Evolutionary conservation across 1,139 yeast species (phyloP).

Genomic region (Candida sanyaensis): DNA sequence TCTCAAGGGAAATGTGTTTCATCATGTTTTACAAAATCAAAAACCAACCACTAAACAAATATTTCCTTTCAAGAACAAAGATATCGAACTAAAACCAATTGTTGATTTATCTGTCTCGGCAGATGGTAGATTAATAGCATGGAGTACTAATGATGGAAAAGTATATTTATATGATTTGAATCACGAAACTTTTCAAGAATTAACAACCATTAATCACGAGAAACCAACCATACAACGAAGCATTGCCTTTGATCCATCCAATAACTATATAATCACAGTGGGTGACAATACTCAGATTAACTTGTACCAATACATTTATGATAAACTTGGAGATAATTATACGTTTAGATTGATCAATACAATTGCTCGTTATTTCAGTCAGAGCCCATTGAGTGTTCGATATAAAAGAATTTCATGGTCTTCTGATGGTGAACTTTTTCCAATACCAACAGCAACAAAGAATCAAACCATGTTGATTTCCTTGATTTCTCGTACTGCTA

Average conservation of each 20-base stretch:
- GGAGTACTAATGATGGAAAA: slow-evolving; percentile 41
- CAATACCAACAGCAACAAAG: slow-evolving; percentile 56
- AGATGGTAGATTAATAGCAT: slow-evolving; percentile 40
- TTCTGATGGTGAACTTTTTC: slow-evolving; percentile 52
- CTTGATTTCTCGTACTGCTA: slow-evolving; percentile 34
- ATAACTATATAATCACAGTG: slow-evolving; percentile 45
- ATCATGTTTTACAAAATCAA: slow-evolving; percentile 1
- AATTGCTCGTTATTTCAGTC: slow-evolving; percentile 43
- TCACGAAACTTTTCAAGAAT: slow-evolving; percentile 36
- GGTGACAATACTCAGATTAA: slow-evolving; percentile 53
- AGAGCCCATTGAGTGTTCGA: slow-evolving; percentile 40
- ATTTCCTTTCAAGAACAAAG: slow-evolving; percentile 18
- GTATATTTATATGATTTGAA: slow-evolving; percentile 34
- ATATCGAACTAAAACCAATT: slow-evolving; percentile 11
- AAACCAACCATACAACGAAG: slow-evolving; percentile 38
- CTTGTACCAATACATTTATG: slow-evolving; percentile 37
- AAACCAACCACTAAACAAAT: slow-evolving; percentile 10
- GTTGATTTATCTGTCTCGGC: slow-evolving; percentile 41
- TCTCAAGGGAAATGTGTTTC: slow-evolving; percentile 11
- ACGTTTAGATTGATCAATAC: slow-evolving; percentile 39
- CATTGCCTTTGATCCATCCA: slow-evolving; percentile 54
- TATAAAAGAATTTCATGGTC: slow-evolving; percentile 57
- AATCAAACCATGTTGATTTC: slow-evolving; percentile 46
- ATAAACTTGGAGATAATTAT: slow-evolving; percentile 23
- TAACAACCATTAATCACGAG: slow-evolving; percentile 23